These are phyloP conservation scores for Candida qinlingensis DNA, from an alignment of 805 yeast species.

Conservation along the genomic window DNA sequence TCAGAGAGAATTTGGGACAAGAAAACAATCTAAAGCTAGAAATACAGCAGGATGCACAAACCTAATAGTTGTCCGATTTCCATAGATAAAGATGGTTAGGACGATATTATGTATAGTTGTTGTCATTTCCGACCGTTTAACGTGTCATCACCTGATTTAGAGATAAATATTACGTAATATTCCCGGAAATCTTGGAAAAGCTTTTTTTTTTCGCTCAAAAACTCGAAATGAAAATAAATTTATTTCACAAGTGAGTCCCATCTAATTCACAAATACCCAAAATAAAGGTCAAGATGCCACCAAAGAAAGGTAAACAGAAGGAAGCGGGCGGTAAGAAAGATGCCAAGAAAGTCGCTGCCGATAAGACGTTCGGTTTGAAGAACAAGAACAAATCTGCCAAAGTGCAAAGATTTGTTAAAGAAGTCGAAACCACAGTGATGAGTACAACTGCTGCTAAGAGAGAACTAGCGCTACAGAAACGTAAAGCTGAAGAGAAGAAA, in stretches of 20 bases:
- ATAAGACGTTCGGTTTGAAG: constrained; percentile 93
- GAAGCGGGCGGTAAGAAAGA: constrained; percentile 42
- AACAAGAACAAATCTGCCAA: constrained; percentile 92
- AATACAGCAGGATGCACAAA: no score
- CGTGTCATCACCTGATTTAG: neutral
- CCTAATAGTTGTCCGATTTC: neutral
- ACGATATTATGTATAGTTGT: no score
- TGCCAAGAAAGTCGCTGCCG: constrained; percentile 67
- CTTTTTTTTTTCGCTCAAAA: neutral
- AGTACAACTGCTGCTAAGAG: constrained; percentile 56
- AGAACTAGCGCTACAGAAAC: constrained; percentile 68
- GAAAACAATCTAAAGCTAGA: neutral
- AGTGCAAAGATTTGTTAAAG: constrained; percentile 69
- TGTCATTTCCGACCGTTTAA: neutral
- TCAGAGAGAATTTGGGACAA: neutral
- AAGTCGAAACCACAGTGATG: constrained; percentile 54
- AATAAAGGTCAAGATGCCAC: constrained; percentile 52
- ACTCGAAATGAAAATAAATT: neutral
- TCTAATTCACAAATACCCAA: neutral
- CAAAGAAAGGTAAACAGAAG: constrained; percentile 59
- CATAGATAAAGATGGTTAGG: neutral
- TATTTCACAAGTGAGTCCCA: no score
- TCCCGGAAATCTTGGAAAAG: neutral
- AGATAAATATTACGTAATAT: neutral
- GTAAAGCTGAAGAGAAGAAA: constrained; percentile 72